Conservation (phyloP, 768 basidiomycete genomes). For the Kwoniella dejecticola region DNA sequence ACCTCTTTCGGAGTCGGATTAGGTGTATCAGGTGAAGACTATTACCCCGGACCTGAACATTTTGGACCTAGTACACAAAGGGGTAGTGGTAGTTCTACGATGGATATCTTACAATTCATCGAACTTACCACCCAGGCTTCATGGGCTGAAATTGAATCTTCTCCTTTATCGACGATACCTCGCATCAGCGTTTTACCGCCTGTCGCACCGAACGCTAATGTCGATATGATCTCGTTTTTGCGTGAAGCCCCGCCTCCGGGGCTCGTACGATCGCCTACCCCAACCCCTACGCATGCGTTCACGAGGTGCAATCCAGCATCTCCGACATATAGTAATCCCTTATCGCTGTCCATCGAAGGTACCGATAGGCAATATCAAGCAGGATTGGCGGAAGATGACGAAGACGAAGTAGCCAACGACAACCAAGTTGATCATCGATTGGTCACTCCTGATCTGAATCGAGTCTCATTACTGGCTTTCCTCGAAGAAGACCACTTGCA, state of each 20-base stretch:
- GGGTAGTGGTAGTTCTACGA: not conserved
- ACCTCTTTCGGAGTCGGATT: no score
- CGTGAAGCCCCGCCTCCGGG: conserved; percentile 18
- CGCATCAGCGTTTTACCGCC: conserved; percentile 1
- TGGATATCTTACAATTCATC: conserved; percentile 18
- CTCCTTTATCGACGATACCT: conserved; percentile 7
- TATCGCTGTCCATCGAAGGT: no score
- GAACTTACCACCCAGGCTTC: conserved; percentile 2
- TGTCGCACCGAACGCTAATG: not conserved
- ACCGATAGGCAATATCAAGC: no score
- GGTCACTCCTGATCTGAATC: conserved; percentile 12
- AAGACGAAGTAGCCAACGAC: not conserved
- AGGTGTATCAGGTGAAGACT: no score
- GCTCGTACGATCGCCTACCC: conserved; percentile 1
- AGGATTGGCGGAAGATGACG: not conserved
- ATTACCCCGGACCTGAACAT: no score
- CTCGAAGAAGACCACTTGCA: conserved; percentile 7
- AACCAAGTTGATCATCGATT: not conserved
- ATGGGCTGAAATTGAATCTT: conserved; percentile 15
- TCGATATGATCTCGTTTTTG: conserved; percentile 12
- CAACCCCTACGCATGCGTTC: no score
- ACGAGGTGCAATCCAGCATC: no score
- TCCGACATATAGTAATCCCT: not conserved
- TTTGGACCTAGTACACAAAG: no score
- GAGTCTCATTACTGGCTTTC: conserved; percentile 1